Percentiles rank a stretch among this genome's conserved stretches.
Conservation (phyloP, 106 monocot genomes). For the Acanthochlamys bracteata region DNA sequence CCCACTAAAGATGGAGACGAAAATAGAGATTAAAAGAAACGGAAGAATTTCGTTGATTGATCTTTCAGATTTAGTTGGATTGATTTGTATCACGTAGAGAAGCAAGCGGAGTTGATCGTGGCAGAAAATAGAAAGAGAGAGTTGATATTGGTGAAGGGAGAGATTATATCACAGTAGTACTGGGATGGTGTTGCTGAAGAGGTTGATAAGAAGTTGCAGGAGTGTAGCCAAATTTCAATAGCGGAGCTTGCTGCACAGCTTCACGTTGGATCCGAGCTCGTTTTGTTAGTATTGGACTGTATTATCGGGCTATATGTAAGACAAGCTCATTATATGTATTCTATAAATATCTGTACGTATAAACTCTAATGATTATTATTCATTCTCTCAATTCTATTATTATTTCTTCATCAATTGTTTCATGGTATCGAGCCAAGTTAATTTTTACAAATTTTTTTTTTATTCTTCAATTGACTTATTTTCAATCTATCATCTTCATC, state of each 20-base stretch:
- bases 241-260: slow-evolving; percentile 83
- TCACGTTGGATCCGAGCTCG: slow-evolving; percentile 71
- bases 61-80: slow-evolving; percentile 74
- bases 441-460: too few relatives aligned
- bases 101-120: slow-evolving; percentile 47
- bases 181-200: slow-evolving; percentile 82
- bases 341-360: too few relatives aligned
- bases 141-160: slow-evolving; percentile 80
- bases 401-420: too few relatives aligned
- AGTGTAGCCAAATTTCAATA: slow-evolving; percentile 82
- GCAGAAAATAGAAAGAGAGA: slow-evolving; percentile 23
- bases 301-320: too few relatives aligned
- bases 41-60: slow-evolving; percentile 76
- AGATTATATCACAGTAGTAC: slow-evolving; percentile 75
- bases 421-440: too few relatives aligned
- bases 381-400: too few relatives aligned
- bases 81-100: slow-evolving; percentile 82
- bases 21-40: slow-evolving; percentile 52
- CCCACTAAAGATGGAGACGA: slow-evolving; percentile 61
- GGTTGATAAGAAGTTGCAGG: slow-evolving; percentile 85
- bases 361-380: too few relatives aligned
- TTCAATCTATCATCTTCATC: too few relatives aligned
- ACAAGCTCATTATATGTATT: too few relatives aligned
- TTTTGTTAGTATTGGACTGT: too few relatives aligned
- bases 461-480: too few relatives aligned